Base-by-base conservation (phyloP, 179 eudicot genomes). In the Beta corolliflora region DNA sequence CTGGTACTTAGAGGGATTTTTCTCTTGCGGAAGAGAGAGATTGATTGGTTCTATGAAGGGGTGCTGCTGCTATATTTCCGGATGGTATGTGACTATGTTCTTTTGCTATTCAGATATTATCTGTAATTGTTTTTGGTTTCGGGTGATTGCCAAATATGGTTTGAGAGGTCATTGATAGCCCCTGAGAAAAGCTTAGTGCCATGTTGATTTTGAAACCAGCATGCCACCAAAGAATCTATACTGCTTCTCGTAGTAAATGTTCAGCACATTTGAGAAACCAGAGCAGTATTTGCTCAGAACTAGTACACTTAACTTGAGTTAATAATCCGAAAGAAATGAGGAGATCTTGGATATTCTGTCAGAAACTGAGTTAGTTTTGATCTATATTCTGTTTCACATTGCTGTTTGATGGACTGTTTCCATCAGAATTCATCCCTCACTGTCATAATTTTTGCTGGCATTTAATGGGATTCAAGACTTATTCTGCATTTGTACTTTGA, bases 11-110 rank as follows among this genome's bases (percentile, higher is more conserved):
- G 99, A 87, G 99, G 99, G 45, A 93, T 97, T 76, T 97, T 97
- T 90, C 85, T 97, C 80, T 75, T 96, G 90, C 92, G 99, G 73
- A 94, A 97, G 87, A 97, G 94, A 86, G 99, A 97, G 85, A 84
- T 94, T 81, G 97, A 97, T 86, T 97, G 99, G 99, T 97, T 97
- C 83, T 97, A 97, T 86, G 99, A 97, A 91, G 99, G 99, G 99
- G 98, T 71, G 97, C 97, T 79, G 97, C 98, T 83, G 92, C 97
- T 79, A 90, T 94, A 85, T 94, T 71, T 74, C 98, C 99, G 76
- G 98, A 97, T 83, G 97, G 99, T 97, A 82, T 83, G 90, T 59
- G n/a, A n/a, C n/a, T 97, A 82, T 83, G 90, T 59, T 71, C 63
- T 80, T 79, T 81, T 53, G 53, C 46, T 61, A 23, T 77, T 73